Base-by-base conservation (phyloP, 2,329 filamentous ascomycete genomes). In the Aspergillus amoenus region DNA sequence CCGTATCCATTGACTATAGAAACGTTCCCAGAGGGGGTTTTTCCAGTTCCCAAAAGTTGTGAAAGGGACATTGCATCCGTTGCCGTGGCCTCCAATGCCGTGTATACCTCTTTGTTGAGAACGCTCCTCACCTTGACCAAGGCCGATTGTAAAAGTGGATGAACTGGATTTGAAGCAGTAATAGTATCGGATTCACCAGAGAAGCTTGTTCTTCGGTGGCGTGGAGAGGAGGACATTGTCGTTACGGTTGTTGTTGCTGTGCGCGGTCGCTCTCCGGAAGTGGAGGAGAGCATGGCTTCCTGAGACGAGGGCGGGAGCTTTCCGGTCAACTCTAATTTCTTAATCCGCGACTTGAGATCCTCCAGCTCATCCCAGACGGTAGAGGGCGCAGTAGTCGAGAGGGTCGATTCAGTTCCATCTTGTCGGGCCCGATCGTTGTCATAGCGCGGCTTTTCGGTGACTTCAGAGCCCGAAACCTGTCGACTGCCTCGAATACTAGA, bases 361-460 rank as follows among this genome's bases (percentile, higher is more conserved):
- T 97, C 94, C 27, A 99, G 78, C 74, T 99, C 94, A 70, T 97
- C 94, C 94, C 94, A 99, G 3, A 99, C 91, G 0, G 92, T 97
- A 2, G 92, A 95, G 12, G 93, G 91, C 1, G 91, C 91, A 1
- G 88, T 92, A 0, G 91, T 94, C 0, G 94, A 97, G 34, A 89
- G 82, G 0, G 89, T 93, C 0, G 94, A 97, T 66, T 94, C 91
- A 0, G 91, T 92, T 8, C 88, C 88, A 67, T 93, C 87, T 18
- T 70, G 66, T 52, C 71, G 68, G 30, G 73, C 51, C 51, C 69
- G 72, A 22, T 76, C 73, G n/a, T 59, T 51, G 11, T 71, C 73
- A 53, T 64, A 63, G 58, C 61, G 72, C 48, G 62, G 67, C 54
- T 67, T 70, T 55, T 74, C 73, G 7, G 68, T 70, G 47, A 62